phyloP scores from a whole-genome alignment of 164 flowering plant genomes.

The Nymphaea colorata region DNA sequence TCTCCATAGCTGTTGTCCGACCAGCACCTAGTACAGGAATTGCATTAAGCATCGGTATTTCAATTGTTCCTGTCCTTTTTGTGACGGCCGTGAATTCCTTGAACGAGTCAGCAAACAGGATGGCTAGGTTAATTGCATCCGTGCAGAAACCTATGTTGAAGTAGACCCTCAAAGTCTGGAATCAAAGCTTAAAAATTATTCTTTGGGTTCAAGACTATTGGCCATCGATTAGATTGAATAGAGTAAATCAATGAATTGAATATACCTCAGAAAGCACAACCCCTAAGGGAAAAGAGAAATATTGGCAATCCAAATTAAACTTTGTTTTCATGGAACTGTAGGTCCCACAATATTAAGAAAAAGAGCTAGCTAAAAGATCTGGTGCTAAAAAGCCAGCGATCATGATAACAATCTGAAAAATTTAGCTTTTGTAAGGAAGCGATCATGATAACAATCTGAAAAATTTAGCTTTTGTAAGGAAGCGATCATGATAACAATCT shows the following conservation, averaged over 20 bases:
- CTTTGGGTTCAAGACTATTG: no score
- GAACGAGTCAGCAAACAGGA: conserved; percentile 24
- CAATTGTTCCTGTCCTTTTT: not conserved
- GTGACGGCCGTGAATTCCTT: conserved; percentile 21
- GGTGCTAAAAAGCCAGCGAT: no score
- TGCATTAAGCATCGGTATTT: conserved; percentile 44
- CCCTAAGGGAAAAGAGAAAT: no score
- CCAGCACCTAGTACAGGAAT: conserved; percentile 84
- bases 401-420: not conserved
- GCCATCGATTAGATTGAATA: no score
- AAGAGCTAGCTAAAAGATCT: no score
- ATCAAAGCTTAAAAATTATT: conserved; percentile 4
- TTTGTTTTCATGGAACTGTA: no score
- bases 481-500: no score
- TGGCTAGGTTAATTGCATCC: not conserved
- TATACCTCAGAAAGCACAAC: no score
- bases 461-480: not conserved
- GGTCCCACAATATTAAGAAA: no score
- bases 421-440: not conserved
- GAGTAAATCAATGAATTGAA: no score
- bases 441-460: no score
- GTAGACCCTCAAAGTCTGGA: conserved; percentile 66
- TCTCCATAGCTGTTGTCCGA: conserved; percentile 42
- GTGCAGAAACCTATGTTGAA: conserved; percentile 29
- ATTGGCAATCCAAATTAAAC: no score